Conservation (phyloP, 805 yeast genomes). For the Kazachstania africana region DNA sequence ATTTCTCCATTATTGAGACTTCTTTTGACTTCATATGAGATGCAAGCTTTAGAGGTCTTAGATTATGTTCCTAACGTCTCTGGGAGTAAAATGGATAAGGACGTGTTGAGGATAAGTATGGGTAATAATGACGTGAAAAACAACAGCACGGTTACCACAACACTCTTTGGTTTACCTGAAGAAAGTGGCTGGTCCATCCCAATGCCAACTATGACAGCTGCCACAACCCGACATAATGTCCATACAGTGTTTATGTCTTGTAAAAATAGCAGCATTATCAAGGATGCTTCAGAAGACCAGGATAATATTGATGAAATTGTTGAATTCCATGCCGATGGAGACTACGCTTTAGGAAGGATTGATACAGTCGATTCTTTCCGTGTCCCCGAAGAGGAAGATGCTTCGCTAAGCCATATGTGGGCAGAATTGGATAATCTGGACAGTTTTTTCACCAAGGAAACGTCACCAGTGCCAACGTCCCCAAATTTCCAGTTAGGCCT, state of each 20-base stretch:
- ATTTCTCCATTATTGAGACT: conserved; percentile 81
- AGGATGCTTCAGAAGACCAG: conserved; percentile 10
- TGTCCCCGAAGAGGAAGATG: conserved; percentile 50
- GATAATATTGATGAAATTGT: conserved; percentile 18
- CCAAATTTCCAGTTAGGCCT: conserved; percentile 10
- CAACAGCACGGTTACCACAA: conserved; percentile 76
- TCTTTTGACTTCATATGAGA: conserved; percentile 73
- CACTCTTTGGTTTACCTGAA: conserved; percentile 82
- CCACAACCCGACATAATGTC: conserved; percentile 81
- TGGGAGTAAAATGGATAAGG: conserved; percentile 83
- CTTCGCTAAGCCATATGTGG: conserved; percentile 80
- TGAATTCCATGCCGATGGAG: conserved; percentile 26
- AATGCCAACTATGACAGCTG: conserved; percentile 84
- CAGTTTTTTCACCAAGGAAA: conserved; percentile 70
- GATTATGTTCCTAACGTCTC: conserved; percentile 80
- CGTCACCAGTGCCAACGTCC: conserved; percentile 7
- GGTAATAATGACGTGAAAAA: conserved; percentile 71
- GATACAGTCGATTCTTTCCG: conserved; percentile 20
- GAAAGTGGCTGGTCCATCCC: conserved; percentile 97
- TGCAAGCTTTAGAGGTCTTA: conserved; percentile 77
- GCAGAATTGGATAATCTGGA: conserved; percentile 85
- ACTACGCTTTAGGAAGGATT: conserved; percentile 17
- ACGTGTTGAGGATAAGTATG: conserved; percentile 80
- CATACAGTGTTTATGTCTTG: conserved; percentile 93
- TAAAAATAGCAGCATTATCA: conserved; percentile 24